phyloP scores from a whole-genome alignment of 306 rosid genomes.

The Quercus mongolica region DNA sequence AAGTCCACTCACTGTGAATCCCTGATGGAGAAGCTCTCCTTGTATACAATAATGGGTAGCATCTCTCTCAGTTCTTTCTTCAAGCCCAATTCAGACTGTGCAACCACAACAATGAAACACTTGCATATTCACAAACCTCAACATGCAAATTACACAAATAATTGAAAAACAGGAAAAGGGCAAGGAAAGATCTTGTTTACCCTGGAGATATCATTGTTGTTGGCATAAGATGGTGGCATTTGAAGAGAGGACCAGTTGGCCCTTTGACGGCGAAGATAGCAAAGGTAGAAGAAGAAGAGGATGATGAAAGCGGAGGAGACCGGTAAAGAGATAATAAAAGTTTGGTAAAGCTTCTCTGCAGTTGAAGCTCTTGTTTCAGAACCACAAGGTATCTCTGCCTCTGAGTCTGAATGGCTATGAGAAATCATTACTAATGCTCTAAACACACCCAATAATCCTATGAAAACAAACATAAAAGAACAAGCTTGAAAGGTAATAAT shows the following conservation, averaged over 20 bases:
- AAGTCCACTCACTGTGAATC: conserved; percentile 70
- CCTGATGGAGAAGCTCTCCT: conserved; percentile 69
- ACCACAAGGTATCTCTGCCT: conserved; percentile 27
- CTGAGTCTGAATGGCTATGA: background rate
- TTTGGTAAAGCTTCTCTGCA: conserved; percentile 46
- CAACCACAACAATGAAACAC: background rate
- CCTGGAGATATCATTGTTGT: conserved; percentile 21
- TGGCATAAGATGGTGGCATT: conserved; percentile 31
- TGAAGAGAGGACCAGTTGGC: conserved; percentile 56
- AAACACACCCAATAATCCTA: conserved; percentile 11
- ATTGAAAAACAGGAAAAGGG: background rate
- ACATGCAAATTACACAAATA: background rate
- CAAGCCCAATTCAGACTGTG: conserved; percentile 57
- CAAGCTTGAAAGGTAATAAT: background rate
- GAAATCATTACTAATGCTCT: conserved; percentile 21
- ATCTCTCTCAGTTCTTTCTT: conserved; percentile 75
- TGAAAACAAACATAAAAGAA: background rate
- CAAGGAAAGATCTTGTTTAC: conserved; percentile 22
- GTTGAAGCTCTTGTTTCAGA: conserved; percentile 26
- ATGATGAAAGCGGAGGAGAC: conserved; percentile 62
- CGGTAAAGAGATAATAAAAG: conserved; percentile 64
- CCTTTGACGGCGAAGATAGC: conserved; percentile 71
- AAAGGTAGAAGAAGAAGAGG: conserved; percentile 61
- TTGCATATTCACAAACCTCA: too few relatives aligned
- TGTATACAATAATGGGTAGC: conserved; percentile 77